Base-by-base conservation (phyloP, 345 rosid species). In the Durio zibethinus region DNA sequence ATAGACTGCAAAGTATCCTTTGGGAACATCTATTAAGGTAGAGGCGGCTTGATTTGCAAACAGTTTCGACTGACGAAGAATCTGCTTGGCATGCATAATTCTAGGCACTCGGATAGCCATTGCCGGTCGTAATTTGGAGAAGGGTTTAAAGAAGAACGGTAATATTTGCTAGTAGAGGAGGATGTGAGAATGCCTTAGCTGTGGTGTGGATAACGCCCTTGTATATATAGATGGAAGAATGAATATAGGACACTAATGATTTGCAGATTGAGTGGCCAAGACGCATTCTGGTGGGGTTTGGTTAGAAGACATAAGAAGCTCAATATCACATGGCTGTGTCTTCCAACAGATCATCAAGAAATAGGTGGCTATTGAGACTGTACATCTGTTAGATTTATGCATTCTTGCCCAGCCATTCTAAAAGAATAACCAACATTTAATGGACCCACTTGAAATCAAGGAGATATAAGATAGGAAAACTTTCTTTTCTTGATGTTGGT, bases 321-420 rank as follows among this genome's bases (percentile, higher is more conserved):
- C 68, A 76, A 52, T n/a, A 71, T 78, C 87, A 80, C 83, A 85
- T 80, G 87, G 72, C 10, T 67, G 2, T 82, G 84, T 76, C 79
- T 78, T 69, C 69, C 76, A 80, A 77, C 60, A 66, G 47, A 72
- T 60, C 45, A 68, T 65, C 74, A 73, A 57, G 69, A 43, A 43
- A 29, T 45, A 57, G 9, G 38, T 38, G 35, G 29, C 52, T 6
- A 2, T 23, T 60, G 59, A 48, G 59, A 47, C 40, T 47, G 7
- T 23, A 43, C 21, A 6, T 43, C 21, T 23, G 36, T 43, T 43
- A 43, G 54, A 43, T n/a, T n/a, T n/a, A 68, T 68, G 53, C 54
- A 43, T 14, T 43, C 1, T 14, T 43, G 35, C 11, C n/a, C 21
- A 25, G 7, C 35, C 54, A 5, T 65, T 38, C 25, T 16, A 2